Conservation (phyloP, 495 filamentous ascomycete species). For the Parmelia sp. region DNA sequence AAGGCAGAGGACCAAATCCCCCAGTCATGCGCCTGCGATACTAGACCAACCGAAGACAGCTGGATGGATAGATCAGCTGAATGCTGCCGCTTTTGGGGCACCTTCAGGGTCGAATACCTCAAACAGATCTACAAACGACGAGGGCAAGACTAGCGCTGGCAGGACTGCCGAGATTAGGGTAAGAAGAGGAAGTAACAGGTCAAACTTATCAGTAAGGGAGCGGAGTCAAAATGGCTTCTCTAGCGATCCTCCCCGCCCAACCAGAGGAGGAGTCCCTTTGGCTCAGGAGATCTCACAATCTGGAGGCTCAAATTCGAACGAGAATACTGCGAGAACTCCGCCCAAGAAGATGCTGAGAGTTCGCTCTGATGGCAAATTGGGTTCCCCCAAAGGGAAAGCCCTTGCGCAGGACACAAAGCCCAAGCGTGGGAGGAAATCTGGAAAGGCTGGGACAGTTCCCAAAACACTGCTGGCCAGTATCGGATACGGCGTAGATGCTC, state of each 20-base stretch:
- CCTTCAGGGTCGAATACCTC: background rate
- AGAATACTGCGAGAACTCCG: conserved; percentile 5
- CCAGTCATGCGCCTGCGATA: background rate
- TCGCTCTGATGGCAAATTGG: conserved; percentile 52
- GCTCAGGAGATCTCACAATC: background rate
- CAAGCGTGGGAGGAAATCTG: conserved; percentile 30
- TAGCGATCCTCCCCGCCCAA: background rate
- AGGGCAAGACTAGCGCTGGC: background rate
- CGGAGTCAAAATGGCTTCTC: background rate
- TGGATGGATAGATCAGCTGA: conserved; percentile 17
- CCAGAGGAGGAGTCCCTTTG: background rate
- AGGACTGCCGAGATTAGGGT: background rate
- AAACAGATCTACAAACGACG: background rate
- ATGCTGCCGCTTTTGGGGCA: conserved; percentile 14
- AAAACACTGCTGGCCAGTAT: conserved; percentile 38
- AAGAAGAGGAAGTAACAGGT: background rate
- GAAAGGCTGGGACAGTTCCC: conserved; percentile 16
- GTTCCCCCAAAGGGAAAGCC: conserved; percentile 40
- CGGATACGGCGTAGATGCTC: conserved; percentile 36
- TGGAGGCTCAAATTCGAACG: background rate
- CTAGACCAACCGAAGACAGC: background rate
- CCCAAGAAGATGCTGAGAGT: conserved; percentile 45
- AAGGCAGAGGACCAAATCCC: conserved; percentile 37
- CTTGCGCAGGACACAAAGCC: conserved; percentile 27
- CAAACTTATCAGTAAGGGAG: background rate